Conservation (phyloP, 176 grass and related monocot genomes). For the Leersia perrieri region DNA sequence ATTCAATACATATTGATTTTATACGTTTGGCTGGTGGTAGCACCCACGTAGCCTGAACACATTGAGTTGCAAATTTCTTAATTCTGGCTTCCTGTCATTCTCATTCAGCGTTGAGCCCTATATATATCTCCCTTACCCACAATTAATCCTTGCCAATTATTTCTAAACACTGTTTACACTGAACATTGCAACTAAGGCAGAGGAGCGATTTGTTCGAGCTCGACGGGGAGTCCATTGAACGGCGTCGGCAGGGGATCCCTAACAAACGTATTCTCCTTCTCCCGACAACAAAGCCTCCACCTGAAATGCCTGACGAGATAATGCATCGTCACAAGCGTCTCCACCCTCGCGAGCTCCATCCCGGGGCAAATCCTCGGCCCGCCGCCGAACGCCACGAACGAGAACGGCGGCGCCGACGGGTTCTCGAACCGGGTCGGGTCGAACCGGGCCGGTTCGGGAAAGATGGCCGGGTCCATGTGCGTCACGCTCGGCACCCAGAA, state of each 20-base stretch:
- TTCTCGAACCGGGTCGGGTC: not conserved
- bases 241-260: constrained; percentile 40
- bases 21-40: too few species aligned
- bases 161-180: too few species aligned
- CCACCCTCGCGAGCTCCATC: constrained; percentile 53
- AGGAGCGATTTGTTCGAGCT: too few species aligned
- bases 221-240: too few species aligned
- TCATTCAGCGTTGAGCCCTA: too few species aligned
- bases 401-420: not conserved
- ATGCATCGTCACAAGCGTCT: constrained; percentile 45
- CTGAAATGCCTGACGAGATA: constrained; percentile 37
- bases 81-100: too few species aligned
- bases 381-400: constrained; percentile 51
- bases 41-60: too few species aligned
- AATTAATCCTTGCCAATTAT: too few species aligned
- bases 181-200: too few species aligned
- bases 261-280: not conserved
- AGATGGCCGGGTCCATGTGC: not conserved
- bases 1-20: too few species aligned
- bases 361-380: constrained; percentile 45
- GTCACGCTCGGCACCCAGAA: not conserved
- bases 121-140: too few species aligned
- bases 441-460: not conserved
- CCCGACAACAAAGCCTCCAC: constrained; percentile 47
- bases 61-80: too few species aligned